Base-by-base conservation (phyloP, 2,329 filamentous ascomycete genomes). In the Aspergillus sp. region DNA sequence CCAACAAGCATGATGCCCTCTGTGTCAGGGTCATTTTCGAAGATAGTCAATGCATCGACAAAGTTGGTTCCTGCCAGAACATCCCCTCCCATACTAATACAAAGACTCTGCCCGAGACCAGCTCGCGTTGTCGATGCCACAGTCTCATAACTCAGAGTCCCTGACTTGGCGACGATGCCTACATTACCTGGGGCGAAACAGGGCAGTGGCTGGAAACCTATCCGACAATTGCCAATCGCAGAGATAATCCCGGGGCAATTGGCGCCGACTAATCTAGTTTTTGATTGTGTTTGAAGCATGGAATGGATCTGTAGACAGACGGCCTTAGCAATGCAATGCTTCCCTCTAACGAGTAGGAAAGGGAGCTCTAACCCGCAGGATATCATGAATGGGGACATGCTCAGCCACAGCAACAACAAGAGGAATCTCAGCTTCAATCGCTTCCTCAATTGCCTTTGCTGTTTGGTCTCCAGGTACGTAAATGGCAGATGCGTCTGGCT, bases 201-300 rank as follows among this genome's bases (percentile, higher is more conserved):
- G 0, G 83, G 78, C 9, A 90, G 69, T 5, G 87, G 87, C 61
- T 90, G 86, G 59, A 90, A 90, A 0, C 87, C 86, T 59, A 86
- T 82, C 36, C 82, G 74, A 53, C 86, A 90, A 54, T 75, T 78
- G 2, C 81, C 83, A 19, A 82, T 77, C 0, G 86, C 83, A 4
- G 85, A 85, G 44, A 90, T 88, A 48, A 91, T 89, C 0, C 87
- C 87, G 0, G 87, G 86, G 13, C 84, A 86, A 60, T 90, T 91
- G n/a, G 87, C 84, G 2, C 87, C 87, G 0, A 91, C 84, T 0
- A 91, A 74, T 6, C 87, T 74, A 0, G 84, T 86, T 52, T 79
- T 84, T 1, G 76, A 82, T 59, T 90, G 87, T 0, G 84, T 85
- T 48, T 79, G 74, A 5, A 90, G 74, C 39, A 88, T 82, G 26